Percentiles rank a stretch among this genome's conserved stretches.
phyloP scores from a whole-genome alignment of 768 basidiomycete species.

The Baorangia bicolor region DNA sequence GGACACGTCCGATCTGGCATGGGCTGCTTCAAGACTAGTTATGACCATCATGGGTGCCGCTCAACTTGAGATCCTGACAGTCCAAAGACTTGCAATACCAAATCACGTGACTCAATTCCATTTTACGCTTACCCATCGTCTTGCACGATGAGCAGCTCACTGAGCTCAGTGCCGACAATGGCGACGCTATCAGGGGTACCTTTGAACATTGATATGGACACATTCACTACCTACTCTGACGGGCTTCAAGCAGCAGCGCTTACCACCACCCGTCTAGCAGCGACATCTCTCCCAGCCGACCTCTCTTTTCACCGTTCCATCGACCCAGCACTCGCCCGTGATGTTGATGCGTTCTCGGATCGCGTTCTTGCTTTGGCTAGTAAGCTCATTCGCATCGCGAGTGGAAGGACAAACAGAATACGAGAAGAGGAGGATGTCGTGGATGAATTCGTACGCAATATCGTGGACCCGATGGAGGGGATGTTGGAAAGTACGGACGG shows the following conservation, averaged over 20 bases:
- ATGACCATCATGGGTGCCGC: neutral
- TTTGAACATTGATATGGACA: slow-evolving; percentile 19
- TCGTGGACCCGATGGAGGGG: slow-evolving; percentile 85
- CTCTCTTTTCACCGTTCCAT: slow-evolving; percentile 89
- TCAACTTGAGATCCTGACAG: neutral
- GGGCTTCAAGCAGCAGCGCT: slow-evolving; percentile 61
- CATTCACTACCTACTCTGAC: slow-evolving; percentile 55
- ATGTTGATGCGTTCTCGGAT: slow-evolving; percentile 68
- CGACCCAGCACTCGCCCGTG: slow-evolving; percentile 63
- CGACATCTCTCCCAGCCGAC: slow-evolving; percentile 63
- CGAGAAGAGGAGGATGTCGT: slow-evolving; percentile 76
- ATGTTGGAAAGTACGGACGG: slow-evolving; percentile 85
- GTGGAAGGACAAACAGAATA: slow-evolving; percentile 40
- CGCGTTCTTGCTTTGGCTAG: slow-evolving; percentile 68
- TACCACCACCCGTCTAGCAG: slow-evolving; percentile 60
- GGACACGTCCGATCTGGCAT: neutral
- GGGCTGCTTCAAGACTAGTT: neutral
- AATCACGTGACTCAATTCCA: slow-evolving; percentile 10
- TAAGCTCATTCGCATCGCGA: slow-evolving; percentile 53
- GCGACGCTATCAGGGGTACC: neutral
- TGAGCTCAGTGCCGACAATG: slow-evolving; percentile 11
- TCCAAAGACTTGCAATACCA: too few species aligned
- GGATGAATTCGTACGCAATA: slow-evolving; percentile 73
- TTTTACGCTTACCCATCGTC: neutral
- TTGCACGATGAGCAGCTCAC: neutral